A percentile compares a stretch with the other conserved stretches of the same genome.
These are phyloP conservation scores for Xylaria palmicola DNA, from an alignment of 495 filamentous ascomycete species.

Conservation along the genomic window DNA sequence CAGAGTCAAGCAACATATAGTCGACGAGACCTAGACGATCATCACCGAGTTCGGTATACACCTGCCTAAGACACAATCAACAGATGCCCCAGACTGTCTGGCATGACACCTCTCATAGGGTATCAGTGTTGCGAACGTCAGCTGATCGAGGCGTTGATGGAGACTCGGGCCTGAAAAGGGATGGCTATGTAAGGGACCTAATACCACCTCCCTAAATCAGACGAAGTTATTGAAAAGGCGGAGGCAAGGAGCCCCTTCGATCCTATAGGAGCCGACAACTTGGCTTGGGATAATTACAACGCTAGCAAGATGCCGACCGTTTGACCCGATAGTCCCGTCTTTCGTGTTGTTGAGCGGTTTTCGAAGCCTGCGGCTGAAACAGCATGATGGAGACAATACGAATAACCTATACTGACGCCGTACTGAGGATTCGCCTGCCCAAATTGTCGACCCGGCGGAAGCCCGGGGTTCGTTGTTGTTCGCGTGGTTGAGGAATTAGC, in stretches of 20 bases:
- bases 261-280: neutral
- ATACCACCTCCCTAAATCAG: slow-evolving; percentile 4
- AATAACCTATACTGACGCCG: slow-evolving; percentile 2
- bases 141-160: neutral
- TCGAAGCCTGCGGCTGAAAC: neutral
- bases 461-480: neutral
- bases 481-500: neutral
- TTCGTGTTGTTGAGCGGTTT: neutral
- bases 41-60: neutral
- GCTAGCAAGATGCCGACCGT: neutral
- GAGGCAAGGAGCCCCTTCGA: neutral
- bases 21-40: neutral
- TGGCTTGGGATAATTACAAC: neutral
- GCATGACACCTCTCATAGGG: neutral
- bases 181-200: neutral
- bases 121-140: neutral
- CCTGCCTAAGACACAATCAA: neutral
- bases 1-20: slow-evolving; percentile 8
- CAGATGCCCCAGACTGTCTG: neutral
- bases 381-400: neutral
- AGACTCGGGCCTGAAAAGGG: neutral
- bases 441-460: slow-evolving; percentile 2
- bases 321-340: neutral
- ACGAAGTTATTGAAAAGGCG: neutral
- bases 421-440: slow-evolving; percentile 5